phyloP scores from a whole-genome alignment of 2,329 filamentous ascomycete genomes.

The Aureobasidium lini region DNA sequence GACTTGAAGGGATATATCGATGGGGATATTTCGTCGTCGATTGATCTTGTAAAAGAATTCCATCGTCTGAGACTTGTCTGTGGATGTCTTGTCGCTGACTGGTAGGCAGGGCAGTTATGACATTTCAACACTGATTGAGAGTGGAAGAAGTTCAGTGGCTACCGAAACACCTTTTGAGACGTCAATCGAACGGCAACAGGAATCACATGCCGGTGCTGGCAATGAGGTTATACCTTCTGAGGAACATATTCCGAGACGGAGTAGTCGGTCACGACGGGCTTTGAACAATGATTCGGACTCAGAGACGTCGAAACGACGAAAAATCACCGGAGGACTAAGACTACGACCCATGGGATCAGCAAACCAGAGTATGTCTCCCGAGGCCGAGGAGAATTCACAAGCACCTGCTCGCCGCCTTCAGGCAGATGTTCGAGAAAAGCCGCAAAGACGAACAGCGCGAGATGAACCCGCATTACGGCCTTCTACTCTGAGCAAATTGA shows the following conservation, averaged over 20 bases:
- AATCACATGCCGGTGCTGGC: neutral
- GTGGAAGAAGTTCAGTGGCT: neutral
- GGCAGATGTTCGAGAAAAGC: constrained; percentile 20
- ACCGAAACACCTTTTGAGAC: neutral
- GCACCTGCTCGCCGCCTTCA: neutral
- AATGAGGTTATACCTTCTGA: neutral
- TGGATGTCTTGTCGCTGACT: neutral
- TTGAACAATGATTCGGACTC: constrained; percentile 4
- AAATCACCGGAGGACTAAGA: constrained; percentile 28
- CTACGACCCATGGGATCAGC: constrained; percentile 16
- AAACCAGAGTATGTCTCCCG: constrained; percentile 14
- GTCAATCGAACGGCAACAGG: neutral
- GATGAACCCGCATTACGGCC: constrained; percentile 32
- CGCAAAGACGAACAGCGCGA: constrained; percentile 20
- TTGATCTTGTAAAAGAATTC: constrained; percentile 1
- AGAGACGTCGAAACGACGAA: constrained; percentile 37
- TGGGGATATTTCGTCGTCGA: constrained; percentile 1
- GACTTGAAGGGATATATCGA: constrained; percentile 8
- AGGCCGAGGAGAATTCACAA: neutral
- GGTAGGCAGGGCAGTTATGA: neutral
- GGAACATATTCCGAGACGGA: neutral
- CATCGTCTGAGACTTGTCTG: neutral
- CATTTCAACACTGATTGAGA: neutral
- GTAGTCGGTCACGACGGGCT: neutral
- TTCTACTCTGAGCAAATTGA: constrained; percentile 42